These are phyloP conservation scores for Boletus edulis DNA, from an alignment of 768 basidiomycete species.

Conservation along the genomic window DNA sequence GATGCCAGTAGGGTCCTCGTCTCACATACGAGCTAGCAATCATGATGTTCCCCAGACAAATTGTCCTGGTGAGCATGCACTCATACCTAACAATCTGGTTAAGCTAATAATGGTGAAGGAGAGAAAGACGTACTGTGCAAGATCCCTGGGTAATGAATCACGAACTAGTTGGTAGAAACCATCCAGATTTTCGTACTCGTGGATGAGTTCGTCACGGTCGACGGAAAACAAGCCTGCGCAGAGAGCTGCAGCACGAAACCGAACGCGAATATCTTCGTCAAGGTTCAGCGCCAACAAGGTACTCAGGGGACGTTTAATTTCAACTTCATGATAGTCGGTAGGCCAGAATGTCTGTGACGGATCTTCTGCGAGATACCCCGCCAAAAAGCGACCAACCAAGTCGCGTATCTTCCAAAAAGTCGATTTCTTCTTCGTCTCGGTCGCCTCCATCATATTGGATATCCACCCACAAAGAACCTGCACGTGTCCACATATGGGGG, in stretches of 20 bases:
- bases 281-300: constrained; percentile 51
- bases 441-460: constrained; percentile 38
- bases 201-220: constrained; percentile 30
- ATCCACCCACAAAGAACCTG: constrained; percentile 55
- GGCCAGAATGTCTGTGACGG: constrained; percentile 52
- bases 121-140: constrained; percentile 45
- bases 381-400: constrained; percentile 60
- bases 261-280: constrained; percentile 83
- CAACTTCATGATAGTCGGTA: constrained; percentile 23
- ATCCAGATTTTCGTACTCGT: constrained; percentile 22
- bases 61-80: constrained; percentile 66
- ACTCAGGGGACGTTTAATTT: constrained; percentile 38
- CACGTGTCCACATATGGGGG: constrained; percentile 43
- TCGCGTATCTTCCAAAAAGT: constrained; percentile 71
- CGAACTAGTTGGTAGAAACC: constrained; percentile 48
- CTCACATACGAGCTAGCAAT: constrained; percentile 74
- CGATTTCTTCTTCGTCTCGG: constrained; percentile 37
- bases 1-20: constrained; percentile 83
- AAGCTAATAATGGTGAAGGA: constrained; percentile 4
- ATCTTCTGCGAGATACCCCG: constrained; percentile 59
- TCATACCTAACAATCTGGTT: constrained; percentile 56
- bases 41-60: constrained; percentile 75
- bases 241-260: constrained; percentile 69
- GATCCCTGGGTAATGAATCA: constrained; percentile 40
- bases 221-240: constrained; percentile 57